phyloP scores from a whole-genome alignment of 306 rosid genomes.

The apple (Malus domestica) region DNA sequence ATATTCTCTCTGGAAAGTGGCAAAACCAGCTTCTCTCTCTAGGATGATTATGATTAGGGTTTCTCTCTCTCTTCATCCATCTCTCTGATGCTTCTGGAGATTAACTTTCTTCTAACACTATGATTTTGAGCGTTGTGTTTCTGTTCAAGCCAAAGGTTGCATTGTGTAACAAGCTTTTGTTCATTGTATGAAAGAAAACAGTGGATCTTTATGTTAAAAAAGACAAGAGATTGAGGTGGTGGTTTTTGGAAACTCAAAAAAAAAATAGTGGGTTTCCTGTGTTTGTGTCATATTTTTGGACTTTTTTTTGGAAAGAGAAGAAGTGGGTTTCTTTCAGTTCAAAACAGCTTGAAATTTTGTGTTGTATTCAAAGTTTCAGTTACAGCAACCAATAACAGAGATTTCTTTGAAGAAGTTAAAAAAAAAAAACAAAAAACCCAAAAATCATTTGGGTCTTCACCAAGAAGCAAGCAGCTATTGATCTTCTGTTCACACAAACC shows the following conservation, averaged over 20 bases:
- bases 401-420: background rate
- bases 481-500: background rate
- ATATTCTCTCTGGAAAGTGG: constrained; percentile 1
- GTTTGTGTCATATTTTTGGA: background rate
- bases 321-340: background rate
- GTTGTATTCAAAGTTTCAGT: background rate
- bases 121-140: constrained; percentile 15
- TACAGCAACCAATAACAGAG: constrained; percentile 13
- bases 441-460: constrained; percentile 18
- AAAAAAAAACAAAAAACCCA: background rate
- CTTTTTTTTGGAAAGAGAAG: background rate
- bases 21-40: background rate
- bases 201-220: background rate
- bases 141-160: background rate
- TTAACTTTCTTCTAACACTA: background rate
- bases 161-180: background rate
- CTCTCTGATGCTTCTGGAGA: background rate
- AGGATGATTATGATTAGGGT: constrained; percentile 32
- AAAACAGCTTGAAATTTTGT: background rate
- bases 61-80: background rate
- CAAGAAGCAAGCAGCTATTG: constrained; percentile 13
- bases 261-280: background rate
- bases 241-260: background rate
- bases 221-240: background rate
- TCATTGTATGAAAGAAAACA: background rate